Evolutionary conservation across 2,329 filamentous ascomycete species (phyloP), one percentile per base, ranked within the genome.

Genomic region (Ambrosiella cleistominuta): DNA sequence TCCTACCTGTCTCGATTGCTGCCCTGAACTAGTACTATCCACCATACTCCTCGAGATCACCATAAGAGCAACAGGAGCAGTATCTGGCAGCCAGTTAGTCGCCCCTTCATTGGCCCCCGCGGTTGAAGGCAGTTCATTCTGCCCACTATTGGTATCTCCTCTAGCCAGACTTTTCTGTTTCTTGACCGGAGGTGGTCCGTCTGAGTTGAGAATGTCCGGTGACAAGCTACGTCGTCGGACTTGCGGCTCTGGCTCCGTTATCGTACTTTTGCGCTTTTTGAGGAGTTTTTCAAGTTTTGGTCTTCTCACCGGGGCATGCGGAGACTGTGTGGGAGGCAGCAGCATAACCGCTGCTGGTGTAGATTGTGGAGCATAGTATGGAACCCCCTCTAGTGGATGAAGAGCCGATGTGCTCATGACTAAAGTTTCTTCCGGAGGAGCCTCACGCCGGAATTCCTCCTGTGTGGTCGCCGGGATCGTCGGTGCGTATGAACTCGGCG

Each of bases 1-100:
- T 38, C 6, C 35, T 11, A 54, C 12, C 5, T 11, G 37, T 39
- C 36, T 15, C 27, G 27, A 27, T 27, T 38, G 27, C 13, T 36
- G 2, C 11, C 7, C 44, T 42, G 17, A 54, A 51, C 12, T 51
- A 2, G 49, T 7, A 51, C 12, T 35, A 15, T 19, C 52, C 38
- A 42, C 38, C 2, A 35, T 7, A 42, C 54, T 62, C 56, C 62
- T 59, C 17, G 60, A 59, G 50, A 64, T 62, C 50, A 65, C 63
- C 35, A 59, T 60, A 13, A 65, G 64, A 19, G 58, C 57, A 17
- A 56, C 51, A 36, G 50, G 50, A 13, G 40, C 39, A 40, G 45
- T 11, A 12, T 11, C 37, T n/a, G 15, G 6, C 39, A 9, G 37
- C 37, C 39, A 40, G 7, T 19, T 12, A 37, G 37, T 38, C 37